Evolutionary conservation across 345 rosid species (phyloP), one percentile per base, ranked within the genome.

Genomic region (Arabidopsis arenosa): DNA sequence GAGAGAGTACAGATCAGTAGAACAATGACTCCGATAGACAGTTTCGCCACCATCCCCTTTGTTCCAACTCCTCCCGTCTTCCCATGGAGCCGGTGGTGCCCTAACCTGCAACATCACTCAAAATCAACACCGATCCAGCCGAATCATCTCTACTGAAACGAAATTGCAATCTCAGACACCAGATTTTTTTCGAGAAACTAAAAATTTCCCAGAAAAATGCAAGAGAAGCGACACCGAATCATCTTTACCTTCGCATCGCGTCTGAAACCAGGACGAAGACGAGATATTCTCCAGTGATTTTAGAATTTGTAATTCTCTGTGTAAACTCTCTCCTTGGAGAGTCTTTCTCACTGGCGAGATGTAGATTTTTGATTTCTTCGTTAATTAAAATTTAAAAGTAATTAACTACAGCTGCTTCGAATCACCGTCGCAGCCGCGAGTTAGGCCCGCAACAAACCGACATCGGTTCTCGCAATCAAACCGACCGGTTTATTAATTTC

Each of bases 1-100:
- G 90, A 88, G 12, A 93, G 84, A 9, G 93, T 88, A 81, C 96
- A 93, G 85, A 90, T 85, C 86, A 88, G 83, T 69, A 90, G 82
- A 43, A 90, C 90, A 8, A 87, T 48, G 51, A 82, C 90, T 5
- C 87, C 91, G 67, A 93, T 73, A 36, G 89, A 81, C 5, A 93
- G 66, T 84, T 91, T 90, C 45, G 75, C 85, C 26, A 87, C 28
- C 79, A 83, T 75, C 54, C 94, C 96, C 73, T 75, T 93, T 33
- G 83, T 52, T 73, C 85, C 89, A 43, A 81, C 91, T 67, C 74
- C 81, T 53, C 85, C 95, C 57, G 84, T 88, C 88, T 89, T 87
- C 45, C 73, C 84, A 74, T 85, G 96, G 66, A 77, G 85, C 79
- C 93, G 82, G 69, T 87, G 87, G 80, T 86, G 84, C 67, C 91